Conservation (phyloP, 2,329 filamentous ascomycete species). For the Phialemoniopsis sp. region DNA sequence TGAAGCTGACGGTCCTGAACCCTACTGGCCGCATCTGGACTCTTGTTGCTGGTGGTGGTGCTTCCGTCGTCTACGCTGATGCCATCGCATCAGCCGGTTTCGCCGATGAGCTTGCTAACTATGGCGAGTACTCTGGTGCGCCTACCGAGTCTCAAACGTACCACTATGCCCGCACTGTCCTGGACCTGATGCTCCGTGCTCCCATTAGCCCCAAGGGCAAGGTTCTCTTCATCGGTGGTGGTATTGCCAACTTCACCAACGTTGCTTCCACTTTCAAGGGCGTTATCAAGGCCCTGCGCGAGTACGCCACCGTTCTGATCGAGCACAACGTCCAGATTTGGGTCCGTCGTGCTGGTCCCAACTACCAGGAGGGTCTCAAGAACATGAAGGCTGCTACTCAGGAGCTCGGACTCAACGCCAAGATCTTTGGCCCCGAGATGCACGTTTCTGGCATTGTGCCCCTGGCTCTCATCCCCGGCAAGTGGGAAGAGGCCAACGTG, state of each 20-base stretch:
- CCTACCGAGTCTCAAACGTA: constrained; percentile 98
- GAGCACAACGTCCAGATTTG: constrained; percentile 99
- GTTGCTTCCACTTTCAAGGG: constrained; percentile 99
- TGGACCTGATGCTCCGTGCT: constrained; percentile 95
- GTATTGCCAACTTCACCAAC: constrained; percentile 99
- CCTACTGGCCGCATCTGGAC: constrained; percentile 92
- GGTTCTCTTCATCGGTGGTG: constrained; percentile 98
- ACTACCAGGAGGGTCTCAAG: constrained; percentile 99
- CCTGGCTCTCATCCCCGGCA: constrained; percentile 70
- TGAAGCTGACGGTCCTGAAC: constrained; percentile 98
- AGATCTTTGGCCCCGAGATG: constrained; percentile 74
- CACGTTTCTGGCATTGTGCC: constrained; percentile 97
- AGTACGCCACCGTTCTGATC: constrained; percentile 77
- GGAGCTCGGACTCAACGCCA: constrained; percentile 76
- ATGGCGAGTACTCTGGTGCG: constrained; percentile 98
- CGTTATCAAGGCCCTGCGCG: constrained; percentile 92
- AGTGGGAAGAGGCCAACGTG: constrained; percentile 56
- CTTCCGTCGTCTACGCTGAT: constrained; percentile 97
- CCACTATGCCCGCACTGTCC: constrained; percentile 96
- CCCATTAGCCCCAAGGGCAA: constrained; percentile 85
- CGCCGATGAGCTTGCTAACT: constrained; percentile 96
- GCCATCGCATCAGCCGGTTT: constrained; percentile 96
- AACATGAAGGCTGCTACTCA: constrained; percentile 97
- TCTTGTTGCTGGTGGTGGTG: constrained; percentile 97
- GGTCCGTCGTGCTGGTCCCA: constrained; percentile 86